phyloP scores from a whole-genome alignment of 2,329 filamentous ascomycete species.

The Thermoascus crustaceus region DNA sequence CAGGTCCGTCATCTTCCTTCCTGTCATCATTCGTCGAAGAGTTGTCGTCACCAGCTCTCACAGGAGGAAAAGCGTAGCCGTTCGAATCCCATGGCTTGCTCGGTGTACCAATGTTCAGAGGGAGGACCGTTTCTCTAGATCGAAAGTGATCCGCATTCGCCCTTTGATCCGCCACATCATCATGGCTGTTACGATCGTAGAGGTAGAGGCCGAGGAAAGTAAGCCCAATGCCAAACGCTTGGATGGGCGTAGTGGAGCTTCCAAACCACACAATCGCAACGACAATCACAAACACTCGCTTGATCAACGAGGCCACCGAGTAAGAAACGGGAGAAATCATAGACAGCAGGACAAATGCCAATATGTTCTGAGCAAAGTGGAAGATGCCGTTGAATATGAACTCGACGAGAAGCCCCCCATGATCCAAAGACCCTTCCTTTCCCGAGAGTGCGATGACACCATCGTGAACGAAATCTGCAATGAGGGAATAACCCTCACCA shows the following conservation, averaged over 20 bases:
- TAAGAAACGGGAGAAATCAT: constrained; percentile 96
- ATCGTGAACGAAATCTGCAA: constrained; percentile 71
- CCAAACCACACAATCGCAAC: constrained; percentile 96
- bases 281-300: constrained; percentile 93
- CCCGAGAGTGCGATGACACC: constrained; percentile 70
- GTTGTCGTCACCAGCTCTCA: constrained; percentile 12
- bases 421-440: constrained; percentile 63
- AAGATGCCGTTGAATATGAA: constrained; percentile 96
- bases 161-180: constrained; percentile 76
- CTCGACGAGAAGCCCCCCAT: constrained; percentile 60
- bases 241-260: constrained; percentile 72
- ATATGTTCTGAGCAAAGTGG: constrained; percentile 92
- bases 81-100: constrained; percentile 30
- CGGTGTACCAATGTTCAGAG: constrained; percentile 44
- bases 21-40: constrained; percentile 22
- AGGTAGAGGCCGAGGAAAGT: constrained; percentile 91
- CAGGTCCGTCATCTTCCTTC: constrained; percentile 39
- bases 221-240: constrained; percentile 75
- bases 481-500: constrained; percentile 71
- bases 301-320: constrained; percentile 90
- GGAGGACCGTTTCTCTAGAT: constrained; percentile 56
- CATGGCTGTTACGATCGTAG: constrained; percentile 86
- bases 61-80: constrained; percentile 27
- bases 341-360: constrained; percentile 85
- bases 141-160: constrained; percentile 59